phyloP scores from a whole-genome alignment of 495 filamentous ascomycete genomes.

The Podospora didyma region DNA sequence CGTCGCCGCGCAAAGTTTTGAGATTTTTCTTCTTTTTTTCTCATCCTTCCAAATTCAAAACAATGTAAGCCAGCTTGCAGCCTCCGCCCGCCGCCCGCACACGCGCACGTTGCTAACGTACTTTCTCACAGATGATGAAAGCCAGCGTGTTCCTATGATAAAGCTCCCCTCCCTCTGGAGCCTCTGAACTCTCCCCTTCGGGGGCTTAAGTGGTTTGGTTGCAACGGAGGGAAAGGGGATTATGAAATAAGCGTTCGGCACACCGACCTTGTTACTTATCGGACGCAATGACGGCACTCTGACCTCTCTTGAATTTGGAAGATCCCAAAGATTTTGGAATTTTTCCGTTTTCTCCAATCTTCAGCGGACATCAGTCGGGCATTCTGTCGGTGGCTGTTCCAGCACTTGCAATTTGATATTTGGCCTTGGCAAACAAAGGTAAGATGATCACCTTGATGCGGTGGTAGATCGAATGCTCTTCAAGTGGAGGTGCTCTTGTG shows the following conservation, averaged over 20 bases:
- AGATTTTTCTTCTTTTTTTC: conserved; percentile 48
- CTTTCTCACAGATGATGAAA: conserved; percentile 87
- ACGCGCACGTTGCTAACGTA: conserved; percentile 38
- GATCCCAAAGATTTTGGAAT: conserved; percentile 14
- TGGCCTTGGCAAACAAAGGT: too few relatives aligned
- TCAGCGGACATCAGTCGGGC: background rate
- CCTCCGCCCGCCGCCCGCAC: background rate
- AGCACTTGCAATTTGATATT: too few relatives aligned
- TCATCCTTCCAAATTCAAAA: conserved; percentile 96
- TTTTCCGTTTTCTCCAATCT: background rate
- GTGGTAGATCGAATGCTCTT: too few relatives aligned
- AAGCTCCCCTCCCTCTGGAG: conserved; percentile 59
- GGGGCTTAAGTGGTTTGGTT: conserved; percentile 85
- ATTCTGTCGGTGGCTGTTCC: too few relatives aligned
- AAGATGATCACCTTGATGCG: too few relatives aligned
- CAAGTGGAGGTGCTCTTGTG: too few relatives aligned
- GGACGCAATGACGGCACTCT: conserved; percentile 99
- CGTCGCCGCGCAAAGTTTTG: conserved; percentile 10
- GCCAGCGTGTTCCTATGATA: conserved; percentile 89
- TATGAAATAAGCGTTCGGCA: conserved; percentile 99
- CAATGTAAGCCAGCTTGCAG: conserved; percentile 59
- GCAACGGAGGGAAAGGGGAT: conserved; percentile 58
- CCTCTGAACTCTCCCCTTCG: conserved; percentile 72
- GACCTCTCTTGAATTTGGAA: conserved; percentile 51
- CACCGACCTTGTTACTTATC: conserved; percentile 92